Conservation (phyloP, 139 green algal species). For the Chlamydomonas applanata region DNA sequence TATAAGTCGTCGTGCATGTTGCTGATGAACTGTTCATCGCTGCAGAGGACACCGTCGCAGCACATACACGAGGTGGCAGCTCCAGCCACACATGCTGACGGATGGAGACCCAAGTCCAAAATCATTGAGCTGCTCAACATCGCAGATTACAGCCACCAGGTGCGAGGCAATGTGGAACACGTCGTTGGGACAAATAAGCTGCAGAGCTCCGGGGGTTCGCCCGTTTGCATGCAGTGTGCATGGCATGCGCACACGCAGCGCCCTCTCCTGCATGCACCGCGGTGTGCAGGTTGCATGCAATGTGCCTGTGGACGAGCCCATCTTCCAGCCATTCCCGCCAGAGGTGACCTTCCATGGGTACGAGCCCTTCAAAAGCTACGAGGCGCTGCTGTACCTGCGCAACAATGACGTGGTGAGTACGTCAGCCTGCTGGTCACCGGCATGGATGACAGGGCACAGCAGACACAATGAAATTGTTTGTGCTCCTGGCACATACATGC, state of each 20-base stretch:
- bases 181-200: not conserved
- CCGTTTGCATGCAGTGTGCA: not conserved
- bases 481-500: not conserved
- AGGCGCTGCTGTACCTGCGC: slow-evolving; percentile 59
- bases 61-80: slow-evolving; percentile 39
- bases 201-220: too few species aligned
- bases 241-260: not conserved
- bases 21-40: not conserved
- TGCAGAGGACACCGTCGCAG: slow-evolving; percentile 54
- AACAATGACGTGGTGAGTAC: slow-evolving; percentile 75
- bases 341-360: slow-evolving; percentile 67
- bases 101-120: slow-evolving; percentile 58
- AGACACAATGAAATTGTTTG: not conserved
- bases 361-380: slow-evolving; percentile 60
- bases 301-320: slow-evolving; percentile 66
- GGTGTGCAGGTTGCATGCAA: slow-evolving; percentile 48
- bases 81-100: slow-evolving; percentile 31
- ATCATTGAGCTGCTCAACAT: slow-evolving; percentile 75
- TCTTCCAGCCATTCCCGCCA: slow-evolving; percentile 80
- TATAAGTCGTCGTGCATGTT: not conserved
- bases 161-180: slow-evolving; percentile 2
- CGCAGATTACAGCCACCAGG: slow-evolving; percentile 64
- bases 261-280: not conserved
- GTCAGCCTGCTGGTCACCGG: not conserved
- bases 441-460: too few species aligned